phyloP scores from a whole-genome alignment of 2,329 filamentous ascomycete genomes.

The Fusarium transvaalense region DNA sequence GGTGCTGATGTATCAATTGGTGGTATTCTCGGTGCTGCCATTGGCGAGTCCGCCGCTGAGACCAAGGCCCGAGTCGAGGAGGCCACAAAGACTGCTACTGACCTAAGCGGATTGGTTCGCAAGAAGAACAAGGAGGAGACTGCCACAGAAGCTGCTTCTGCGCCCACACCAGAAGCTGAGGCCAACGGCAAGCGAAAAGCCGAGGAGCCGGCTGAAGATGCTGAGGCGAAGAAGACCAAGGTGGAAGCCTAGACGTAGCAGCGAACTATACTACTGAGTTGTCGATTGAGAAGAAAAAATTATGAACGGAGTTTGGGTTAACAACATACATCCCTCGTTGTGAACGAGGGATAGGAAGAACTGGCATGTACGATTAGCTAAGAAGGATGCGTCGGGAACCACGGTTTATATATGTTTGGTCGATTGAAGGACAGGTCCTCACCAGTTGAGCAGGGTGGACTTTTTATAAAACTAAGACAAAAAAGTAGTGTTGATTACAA shows the following conservation, averaged over 20 bases:
- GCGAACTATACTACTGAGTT: slow-evolving; percentile 1
- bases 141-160: neutral
- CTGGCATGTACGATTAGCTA: neutral
- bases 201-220: slow-evolving; percentile 47
- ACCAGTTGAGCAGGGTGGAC: slow-evolving; percentile 2
- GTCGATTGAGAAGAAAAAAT: neutral
- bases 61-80: slow-evolving; percentile 76
- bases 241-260: slow-evolving; percentile 47
- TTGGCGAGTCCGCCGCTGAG: slow-evolving; percentile 72
- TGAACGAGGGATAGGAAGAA: neutral
- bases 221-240: slow-evolving; percentile 54
- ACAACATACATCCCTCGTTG: neutral
- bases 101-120: slow-evolving; percentile 79
- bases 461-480: neutral
- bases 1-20: slow-evolving; percentile 59
- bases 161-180: slow-evolving; percentile 41
- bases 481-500: neutral
- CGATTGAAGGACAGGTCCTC: neutral
- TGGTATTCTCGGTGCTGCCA: slow-evolving; percentile 72
- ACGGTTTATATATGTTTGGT: neutral
- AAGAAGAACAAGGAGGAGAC: slow-evolving; percentile 68
- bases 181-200: slow-evolving; percentile 58
- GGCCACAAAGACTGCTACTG: slow-evolving; percentile 79
- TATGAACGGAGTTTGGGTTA: slow-evolving; percentile 32
- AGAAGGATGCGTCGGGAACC: neutral